Percentiles rank a stretch among this genome's conserved stretches.
These are phyloP conservation scores for Populus hybrid DNA, from an alignment of 441 rosid species.

Conservation along the genomic window DNA sequence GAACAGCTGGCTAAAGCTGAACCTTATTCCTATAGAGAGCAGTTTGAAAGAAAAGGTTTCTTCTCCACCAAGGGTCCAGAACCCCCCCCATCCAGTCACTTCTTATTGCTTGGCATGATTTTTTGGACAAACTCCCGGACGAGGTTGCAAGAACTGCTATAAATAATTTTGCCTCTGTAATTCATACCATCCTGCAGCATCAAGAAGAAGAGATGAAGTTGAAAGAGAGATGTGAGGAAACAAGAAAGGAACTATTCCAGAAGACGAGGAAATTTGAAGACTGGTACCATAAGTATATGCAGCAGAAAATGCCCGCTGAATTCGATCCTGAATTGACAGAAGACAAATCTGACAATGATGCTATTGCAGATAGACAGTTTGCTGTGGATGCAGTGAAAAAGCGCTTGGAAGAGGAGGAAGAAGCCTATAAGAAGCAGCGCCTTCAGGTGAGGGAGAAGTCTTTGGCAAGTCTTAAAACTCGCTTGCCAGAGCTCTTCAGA, in stretches of 20 bases:
- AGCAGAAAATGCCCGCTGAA: slow-evolving; percentile 48
- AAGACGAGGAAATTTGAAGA: slow-evolving; percentile 60
- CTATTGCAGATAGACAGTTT: slow-evolving; percentile 48
- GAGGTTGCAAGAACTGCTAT: slow-evolving; percentile 67
- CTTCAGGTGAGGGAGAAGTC: slow-evolving; percentile 78
- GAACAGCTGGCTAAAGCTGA: slow-evolving; percentile 62
- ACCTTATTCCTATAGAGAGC: slow-evolving; percentile 90
- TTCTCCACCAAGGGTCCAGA: slow-evolving; percentile 68
- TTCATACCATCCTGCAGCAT: slow-evolving; percentile 53
- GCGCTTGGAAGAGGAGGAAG: slow-evolving; percentile 66
- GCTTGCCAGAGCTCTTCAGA: slow-evolving; percentile 70
- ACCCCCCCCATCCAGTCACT: slow-evolving; percentile 62
- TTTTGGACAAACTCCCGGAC: slow-evolving; percentile 56
- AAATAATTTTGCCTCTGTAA: slow-evolving; percentile 54
- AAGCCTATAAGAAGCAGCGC: slow-evolving; percentile 47
- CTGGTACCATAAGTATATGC: slow-evolving; percentile 52
- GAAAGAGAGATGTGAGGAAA: slow-evolving; percentile 55
- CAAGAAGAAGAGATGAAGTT: slow-evolving; percentile 65
- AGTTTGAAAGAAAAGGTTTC: slow-evolving; percentile 79
- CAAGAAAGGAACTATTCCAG: slow-evolving; percentile 47
- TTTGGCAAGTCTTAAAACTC: slow-evolving; percentile 51
- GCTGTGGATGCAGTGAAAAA: slow-evolving; percentile 41
- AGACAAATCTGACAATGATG: slow-evolving; percentile 37
- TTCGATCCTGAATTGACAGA: slow-evolving; percentile 43
- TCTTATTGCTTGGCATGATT: slow-evolving; percentile 64